Conservation (phyloP, 2,329 filamentous ascomycete genomes). For the Ophiostoma himal-ulmi region DNA sequence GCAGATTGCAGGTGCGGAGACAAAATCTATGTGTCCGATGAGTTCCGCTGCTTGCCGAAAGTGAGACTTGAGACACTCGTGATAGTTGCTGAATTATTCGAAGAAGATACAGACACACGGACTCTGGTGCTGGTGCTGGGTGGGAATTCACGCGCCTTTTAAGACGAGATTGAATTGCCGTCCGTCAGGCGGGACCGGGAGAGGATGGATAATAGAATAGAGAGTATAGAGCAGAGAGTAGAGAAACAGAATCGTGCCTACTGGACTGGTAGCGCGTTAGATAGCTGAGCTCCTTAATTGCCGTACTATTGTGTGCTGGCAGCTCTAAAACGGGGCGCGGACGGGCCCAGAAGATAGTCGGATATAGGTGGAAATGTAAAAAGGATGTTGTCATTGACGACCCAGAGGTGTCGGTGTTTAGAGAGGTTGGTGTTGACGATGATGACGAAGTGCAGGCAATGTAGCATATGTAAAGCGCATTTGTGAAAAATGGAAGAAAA, state of each 20-base stretch:
- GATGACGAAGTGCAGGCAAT: background rate
- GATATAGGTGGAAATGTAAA: background rate
- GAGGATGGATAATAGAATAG: background rate
- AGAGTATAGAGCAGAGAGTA: background rate
- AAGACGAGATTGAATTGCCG: background rate
- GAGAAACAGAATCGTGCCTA: background rate
- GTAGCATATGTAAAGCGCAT: background rate
- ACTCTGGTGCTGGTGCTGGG: background rate
- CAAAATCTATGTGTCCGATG: background rate
- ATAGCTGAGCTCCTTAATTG: constrained; percentile 1
- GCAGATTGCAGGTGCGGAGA: background rate
- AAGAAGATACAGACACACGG: background rate
- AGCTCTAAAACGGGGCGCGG: background rate
- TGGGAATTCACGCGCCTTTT: background rate
- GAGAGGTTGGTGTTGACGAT: background rate
- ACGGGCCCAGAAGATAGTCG: background rate
- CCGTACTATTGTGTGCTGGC: background rate
- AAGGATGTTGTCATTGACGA: constrained; percentile 7
- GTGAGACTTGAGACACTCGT: background rate
- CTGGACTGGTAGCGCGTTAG: constrained; percentile 9
- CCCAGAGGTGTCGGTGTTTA: background rate
- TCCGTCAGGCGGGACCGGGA: background rate
- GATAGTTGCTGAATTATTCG: background rate
- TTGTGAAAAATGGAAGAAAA: background rate
- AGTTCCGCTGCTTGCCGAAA: constrained; percentile 5